Conservation (phyloP, 108 stramenopile genomes). For the Cylindrotheca fusiformis region DNA sequence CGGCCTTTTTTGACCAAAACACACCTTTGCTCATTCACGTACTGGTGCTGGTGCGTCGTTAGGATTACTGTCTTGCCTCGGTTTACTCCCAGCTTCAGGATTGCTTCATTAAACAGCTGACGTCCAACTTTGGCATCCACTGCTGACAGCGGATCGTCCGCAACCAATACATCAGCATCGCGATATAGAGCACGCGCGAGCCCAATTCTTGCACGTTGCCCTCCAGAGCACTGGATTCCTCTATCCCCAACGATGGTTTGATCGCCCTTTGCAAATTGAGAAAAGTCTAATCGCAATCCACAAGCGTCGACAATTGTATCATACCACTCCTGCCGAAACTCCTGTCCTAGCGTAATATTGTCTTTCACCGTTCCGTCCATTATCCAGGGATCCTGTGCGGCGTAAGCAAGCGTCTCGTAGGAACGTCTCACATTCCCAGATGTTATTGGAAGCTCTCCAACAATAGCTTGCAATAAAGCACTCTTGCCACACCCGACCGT, state of each 20-base stretch:
- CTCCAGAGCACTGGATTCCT: slow-evolving; percentile 89
- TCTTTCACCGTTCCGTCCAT: slow-evolving; percentile 78
- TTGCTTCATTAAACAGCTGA: slow-evolving; percentile 71
- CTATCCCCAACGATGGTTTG: slow-evolving; percentile 81
- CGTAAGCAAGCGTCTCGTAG: slow-evolving; percentile 64
- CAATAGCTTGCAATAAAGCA: slow-evolving; percentile 55
- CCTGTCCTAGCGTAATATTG: slow-evolving; percentile 75
- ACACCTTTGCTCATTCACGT: slow-evolving; percentile 55
- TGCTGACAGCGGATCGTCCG: slow-evolving; percentile 91
- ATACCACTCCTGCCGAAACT: slow-evolving; percentile 48
- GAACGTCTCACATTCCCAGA: slow-evolving; percentile 34
- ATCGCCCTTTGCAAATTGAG: slow-evolving; percentile 62
- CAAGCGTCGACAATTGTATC: slow-evolving; percentile 53
- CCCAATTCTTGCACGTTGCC: slow-evolving; percentile 85
- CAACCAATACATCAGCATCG: slow-evolving; percentile 63
- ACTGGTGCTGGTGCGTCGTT: slow-evolving; percentile 91
- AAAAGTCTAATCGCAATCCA: slow-evolving; percentile 65
- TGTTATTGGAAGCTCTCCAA: slow-evolving; percentile 57
- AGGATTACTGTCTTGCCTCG: slow-evolving; percentile 73
- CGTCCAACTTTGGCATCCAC: slow-evolving; percentile 87
- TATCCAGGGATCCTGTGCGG: slow-evolving; percentile 87
- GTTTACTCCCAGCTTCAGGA: slow-evolving; percentile 46
- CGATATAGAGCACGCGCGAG: slow-evolving; percentile 58
- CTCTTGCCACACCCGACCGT: slow-evolving; percentile 58
- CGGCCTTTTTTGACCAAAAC: slow-evolving; percentile 64